A percentile compares a stretch with the other conserved stretches of the same genome.
phyloP scores from a whole-genome alignment of 768 basidiomycete species.

The Trametes elegans region DNA sequence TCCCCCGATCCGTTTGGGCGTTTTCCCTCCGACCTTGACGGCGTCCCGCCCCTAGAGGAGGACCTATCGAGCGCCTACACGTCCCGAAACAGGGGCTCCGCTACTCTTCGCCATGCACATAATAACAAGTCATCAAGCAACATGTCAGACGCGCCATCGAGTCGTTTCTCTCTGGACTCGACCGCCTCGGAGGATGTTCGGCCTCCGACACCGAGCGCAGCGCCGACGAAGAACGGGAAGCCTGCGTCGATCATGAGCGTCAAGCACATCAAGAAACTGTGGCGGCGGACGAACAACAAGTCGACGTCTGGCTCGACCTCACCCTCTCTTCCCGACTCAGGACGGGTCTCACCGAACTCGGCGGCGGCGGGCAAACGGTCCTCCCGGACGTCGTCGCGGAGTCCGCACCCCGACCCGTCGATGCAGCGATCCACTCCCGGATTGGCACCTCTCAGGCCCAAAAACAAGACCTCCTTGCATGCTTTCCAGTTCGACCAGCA shows the following conservation, averaged over 20 bases:
- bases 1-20: constrained; percentile 83
- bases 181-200: constrained; percentile 34
- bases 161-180: constrained; percentile 78
- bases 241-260: constrained; percentile 59
- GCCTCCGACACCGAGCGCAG: not conserved
- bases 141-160: constrained; percentile 27
- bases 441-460: constrained; percentile 26
- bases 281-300: constrained; percentile 67
- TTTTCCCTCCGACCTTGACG: constrained; percentile 46
- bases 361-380: constrained; percentile 7
- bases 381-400: constrained; percentile 16
- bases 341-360: constrained; percentile 27
- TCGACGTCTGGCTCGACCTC: constrained; percentile 19
- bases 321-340: constrained; percentile 20
- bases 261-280: constrained; percentile 70
- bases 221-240: constrained; percentile 32
- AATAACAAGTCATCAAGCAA: constrained; percentile 10
- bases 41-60: constrained; percentile 10
- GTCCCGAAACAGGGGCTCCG: not conserved
- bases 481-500: constrained; percentile 72
- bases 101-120: constrained; percentile 1
- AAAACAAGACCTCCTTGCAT: constrained; percentile 39
- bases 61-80: constrained; percentile 7
- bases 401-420: constrained; percentile 13
- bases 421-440: constrained; percentile 32